Evolutionary conservation across 805 yeast genomes (phyloP).

Genomic region (Schizosaccharomyces lindneri): DNA sequence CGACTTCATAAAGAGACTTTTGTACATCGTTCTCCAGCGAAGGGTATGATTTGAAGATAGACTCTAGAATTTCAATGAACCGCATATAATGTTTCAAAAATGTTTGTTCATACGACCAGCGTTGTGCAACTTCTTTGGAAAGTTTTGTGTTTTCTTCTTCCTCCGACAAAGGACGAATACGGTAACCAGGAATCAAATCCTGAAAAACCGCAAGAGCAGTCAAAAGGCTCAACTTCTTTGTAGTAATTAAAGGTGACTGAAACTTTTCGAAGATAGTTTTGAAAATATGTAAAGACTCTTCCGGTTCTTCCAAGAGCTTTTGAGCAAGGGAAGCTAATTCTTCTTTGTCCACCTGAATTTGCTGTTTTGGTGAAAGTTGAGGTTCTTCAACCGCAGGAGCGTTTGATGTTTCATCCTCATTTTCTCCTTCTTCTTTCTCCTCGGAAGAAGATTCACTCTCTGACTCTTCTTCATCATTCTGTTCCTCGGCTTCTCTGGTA

Average conservation of each 20-base stretch:
- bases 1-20: neutral
- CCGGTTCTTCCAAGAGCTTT: neutral
- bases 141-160: conserved; percentile 62
- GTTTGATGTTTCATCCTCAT: neutral
- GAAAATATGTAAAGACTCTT: neutral
- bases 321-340: neutral
- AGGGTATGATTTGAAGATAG: conserved; percentile 14
- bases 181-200: conserved; percentile 66
- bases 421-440: neutral
- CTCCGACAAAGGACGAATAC: conserved; percentile 61
- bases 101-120: conserved; percentile 60
- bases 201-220: conserved; percentile 70
- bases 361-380: neutral
- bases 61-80: conserved; percentile 33
- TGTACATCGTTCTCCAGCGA: neutral
- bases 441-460: neutral
- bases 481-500: neutral
- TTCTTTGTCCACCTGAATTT: neutral
- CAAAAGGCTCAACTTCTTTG: conserved; percentile 33
- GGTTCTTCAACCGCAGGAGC: neutral
- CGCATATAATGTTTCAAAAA: conserved; percentile 43
- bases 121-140: conserved; percentile 50
- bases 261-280: neutral
- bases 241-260: conserved; percentile 8
- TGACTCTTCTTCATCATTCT: neutral